Evolutionary conservation across 139 green algal genomes (phyloP).

Genomic region (Chlorella sorokiniana): DNA sequence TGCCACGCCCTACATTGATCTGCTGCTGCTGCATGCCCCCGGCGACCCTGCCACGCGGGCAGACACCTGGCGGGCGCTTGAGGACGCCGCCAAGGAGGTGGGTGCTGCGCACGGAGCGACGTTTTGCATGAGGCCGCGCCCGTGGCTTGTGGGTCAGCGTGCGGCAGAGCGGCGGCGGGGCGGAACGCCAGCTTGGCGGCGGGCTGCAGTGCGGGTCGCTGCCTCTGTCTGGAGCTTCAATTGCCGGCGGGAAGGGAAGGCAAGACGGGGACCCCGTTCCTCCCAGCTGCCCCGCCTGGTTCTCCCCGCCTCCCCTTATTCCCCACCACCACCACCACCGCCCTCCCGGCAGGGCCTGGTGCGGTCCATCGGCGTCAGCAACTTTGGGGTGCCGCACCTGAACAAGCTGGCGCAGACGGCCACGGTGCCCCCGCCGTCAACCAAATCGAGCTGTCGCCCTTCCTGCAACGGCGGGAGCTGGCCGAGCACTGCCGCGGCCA

Average conservation of each 20-base stretch:
- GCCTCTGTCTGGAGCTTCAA: no score
- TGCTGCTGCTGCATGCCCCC: conserved; percentile 68
- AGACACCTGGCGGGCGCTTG: conserved; percentile 66
- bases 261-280: no score
- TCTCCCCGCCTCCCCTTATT: background rate
- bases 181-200: no score
- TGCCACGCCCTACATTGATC: conserved; percentile 6
- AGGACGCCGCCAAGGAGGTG: conserved; percentile 40
- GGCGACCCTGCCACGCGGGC: conserved; percentile 31
- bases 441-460: conserved; percentile 69
- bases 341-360: conserved; percentile 41
- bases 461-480: conserved; percentile 57
- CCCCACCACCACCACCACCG: background rate
- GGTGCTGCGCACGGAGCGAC: background rate
- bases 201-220: no score
- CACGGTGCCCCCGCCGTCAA: conserved; percentile 68
- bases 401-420: conserved; percentile 61
- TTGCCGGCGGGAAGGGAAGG: no score
- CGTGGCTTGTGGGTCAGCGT: background rate
- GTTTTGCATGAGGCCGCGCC: background rate
- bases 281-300: background rate
- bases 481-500: conserved; percentile 52
- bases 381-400: conserved; percentile 71
- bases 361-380: conserved; percentile 69
- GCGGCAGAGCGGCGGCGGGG: no score